Base-by-base conservation (phyloP, 495 filamentous ascomycete genomes). In the Sphaerosporella brunnea region DNA sequence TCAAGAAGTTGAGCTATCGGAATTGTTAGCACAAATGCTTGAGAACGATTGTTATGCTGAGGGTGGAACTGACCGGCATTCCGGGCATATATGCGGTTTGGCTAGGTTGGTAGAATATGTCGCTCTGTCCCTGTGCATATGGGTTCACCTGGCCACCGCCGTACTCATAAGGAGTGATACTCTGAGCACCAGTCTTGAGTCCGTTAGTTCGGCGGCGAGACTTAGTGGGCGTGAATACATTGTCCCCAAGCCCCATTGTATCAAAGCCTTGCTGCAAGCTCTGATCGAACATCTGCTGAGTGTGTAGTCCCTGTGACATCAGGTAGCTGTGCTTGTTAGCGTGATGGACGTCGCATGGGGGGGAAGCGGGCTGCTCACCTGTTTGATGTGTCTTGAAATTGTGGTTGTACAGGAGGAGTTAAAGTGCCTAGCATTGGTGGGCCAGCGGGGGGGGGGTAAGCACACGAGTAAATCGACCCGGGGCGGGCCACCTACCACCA, bases 1-100 rank as follows among this genome's bases (percentile, higher is more conserved):
- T 74, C 66, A 96, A 88, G 61, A 94, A 93, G 44, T 69, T 90
- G 75, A 45, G 83, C 78, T 60, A 54, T 41, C 24, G 46, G 41
- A 25, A 2, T 70, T 82, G 48, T n/a, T n/a, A n/a, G n/a, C n/a
- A n/a, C n/a, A n/a, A n/a, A n/a, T n/a, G n/a, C n/a, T n/a, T n/a
- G n/a, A n/a, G n/a, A n/a, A n/a, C n/a, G n/a, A n/a, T n/a, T n/a
- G n/a, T n/a, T n/a, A n/a, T n/a, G n/a, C n/a, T n/a, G 4, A 18
- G 51, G 46, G 30, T 50, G 47, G 42, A 63, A 70, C 66, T 65
- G 83, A 59, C 79, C n/a, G n/a, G n/a, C n/a, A n/a, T n/a, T n/a
- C n/a, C n/a, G 21, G 82, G 83, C 57, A 87, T 84, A 51, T 74
- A 66, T 38, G 68, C 66, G 20, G 26, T 46, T 36, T 46, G 43